Percentiles rank a stretch among this genome's conserved stretches.
Evolutionary conservation across 352 stramenopile species (phyloP).

Genomic region (Phytophthora citricola): DNA sequence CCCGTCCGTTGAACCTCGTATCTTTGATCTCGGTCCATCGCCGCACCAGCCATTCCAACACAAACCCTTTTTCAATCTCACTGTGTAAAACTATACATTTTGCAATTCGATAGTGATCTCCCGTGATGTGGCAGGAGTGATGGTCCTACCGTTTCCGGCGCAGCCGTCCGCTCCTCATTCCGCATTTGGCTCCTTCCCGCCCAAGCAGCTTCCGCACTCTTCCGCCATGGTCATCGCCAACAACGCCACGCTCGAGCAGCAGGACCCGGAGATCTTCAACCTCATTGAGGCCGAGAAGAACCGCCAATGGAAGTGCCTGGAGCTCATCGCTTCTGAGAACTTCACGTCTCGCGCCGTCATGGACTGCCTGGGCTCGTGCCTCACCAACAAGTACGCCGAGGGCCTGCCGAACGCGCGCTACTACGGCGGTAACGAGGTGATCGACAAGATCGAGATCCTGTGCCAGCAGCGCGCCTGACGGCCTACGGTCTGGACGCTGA

Average conservation of each 20-base stretch:
- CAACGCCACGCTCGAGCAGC: slow-evolving; percentile 89
- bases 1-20: slow-evolving; percentile 21
- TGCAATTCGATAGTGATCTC: slow-evolving; percentile 16
- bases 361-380: slow-evolving; percentile 97
- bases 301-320: slow-evolving; percentile 97
- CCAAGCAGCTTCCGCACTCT: slow-evolving; percentile 19
- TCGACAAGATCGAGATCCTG: slow-evolving; percentile 96
- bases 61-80: too few relatives aligned
- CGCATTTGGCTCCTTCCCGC: slow-evolving; percentile 35
- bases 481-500: slow-evolving; percentile 93
- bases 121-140: slow-evolving; percentile 30
- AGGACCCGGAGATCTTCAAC: slow-evolving; percentile 98
- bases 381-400: slow-evolving; percentile 99
- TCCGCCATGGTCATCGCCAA: slow-evolving; percentile 65
- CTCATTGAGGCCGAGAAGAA: slow-evolving; percentile 99
- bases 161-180: slow-evolving; percentile 27
- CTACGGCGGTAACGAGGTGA: slow-evolving; percentile 99
- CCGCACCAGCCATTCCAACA: neutral
- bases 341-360: slow-evolving; percentile 99
- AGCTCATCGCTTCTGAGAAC: slow-evolving; percentile 99
- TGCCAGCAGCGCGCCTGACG: slow-evolving; percentile 95
- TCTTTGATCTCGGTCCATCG: slow-evolving; percentile 15
- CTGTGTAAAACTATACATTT: slow-evolving; percentile 10
- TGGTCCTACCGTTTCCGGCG: slow-evolving; percentile 17
- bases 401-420: slow-evolving; percentile 96